These are phyloP conservation scores for Penicillium sp. DNA, from an alignment of 2,329 filamentous ascomycete species.

Conservation along the genomic window DNA sequence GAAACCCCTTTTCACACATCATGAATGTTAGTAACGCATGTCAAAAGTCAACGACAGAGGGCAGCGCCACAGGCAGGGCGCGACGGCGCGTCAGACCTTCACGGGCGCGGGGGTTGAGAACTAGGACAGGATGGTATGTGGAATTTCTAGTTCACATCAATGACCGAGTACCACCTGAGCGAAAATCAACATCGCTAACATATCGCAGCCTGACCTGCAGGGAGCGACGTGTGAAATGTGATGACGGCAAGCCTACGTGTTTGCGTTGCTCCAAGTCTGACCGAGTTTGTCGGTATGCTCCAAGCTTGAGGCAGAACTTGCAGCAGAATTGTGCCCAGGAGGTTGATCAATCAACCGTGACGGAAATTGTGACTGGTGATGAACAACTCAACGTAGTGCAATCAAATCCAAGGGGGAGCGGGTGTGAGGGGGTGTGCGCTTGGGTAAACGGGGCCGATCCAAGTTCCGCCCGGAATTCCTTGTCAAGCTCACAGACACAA, in stretches of 20 bases:
- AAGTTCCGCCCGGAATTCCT: background rate
- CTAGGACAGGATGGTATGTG: conserved; percentile 17
- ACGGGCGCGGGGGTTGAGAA: conserved; percentile 17
- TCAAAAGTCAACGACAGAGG: background rate
- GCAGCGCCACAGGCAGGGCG: background rate
- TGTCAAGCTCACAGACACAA: background rate
- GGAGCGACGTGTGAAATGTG: conserved; percentile 21
- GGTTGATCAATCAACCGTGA: background rate
- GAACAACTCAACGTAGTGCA: background rate
- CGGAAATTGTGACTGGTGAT: background rate
- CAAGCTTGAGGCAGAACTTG: background rate
- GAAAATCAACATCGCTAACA: conserved; percentile 6
- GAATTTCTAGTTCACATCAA: background rate
- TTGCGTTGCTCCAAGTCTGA: conserved; percentile 12
- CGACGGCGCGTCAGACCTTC: conserved; percentile 15
- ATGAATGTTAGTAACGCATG: background rate
- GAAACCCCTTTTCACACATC: background rate
- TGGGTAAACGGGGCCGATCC: background rate
- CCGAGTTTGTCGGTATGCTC: conserved; percentile 13
- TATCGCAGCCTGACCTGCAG: conserved; percentile 18
- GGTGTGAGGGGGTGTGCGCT: background rate
- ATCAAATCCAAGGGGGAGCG: background rate
- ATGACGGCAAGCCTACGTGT: conserved; percentile 16
- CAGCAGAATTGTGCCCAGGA: background rate
- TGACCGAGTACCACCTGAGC: background rate